phyloP scores from a whole-genome alignment of 2,329 filamentous ascomycete species.

The Ascocoryne sarcoides region DNA sequence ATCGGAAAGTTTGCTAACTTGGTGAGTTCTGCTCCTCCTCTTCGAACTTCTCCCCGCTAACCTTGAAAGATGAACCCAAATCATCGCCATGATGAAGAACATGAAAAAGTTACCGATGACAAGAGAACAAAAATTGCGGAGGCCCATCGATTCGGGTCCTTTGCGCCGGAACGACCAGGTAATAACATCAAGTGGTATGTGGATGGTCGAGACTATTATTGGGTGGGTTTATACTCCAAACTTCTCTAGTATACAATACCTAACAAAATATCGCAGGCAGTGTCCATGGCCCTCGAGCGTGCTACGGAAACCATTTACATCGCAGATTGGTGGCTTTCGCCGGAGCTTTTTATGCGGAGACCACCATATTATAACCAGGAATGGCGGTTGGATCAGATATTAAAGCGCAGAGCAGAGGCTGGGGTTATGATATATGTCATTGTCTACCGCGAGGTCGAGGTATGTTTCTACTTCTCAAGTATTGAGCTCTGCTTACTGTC shows the following conservation, averaged over 20 bases:
- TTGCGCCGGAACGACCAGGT: conserved; percentile 75
- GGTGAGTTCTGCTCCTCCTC: conserved; percentile 34
- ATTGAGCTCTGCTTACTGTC: conserved; percentile 11
- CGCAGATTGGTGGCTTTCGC: conserved; percentile 93
- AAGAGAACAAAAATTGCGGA: conserved; percentile 68
- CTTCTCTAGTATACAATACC: conserved; percentile 1
- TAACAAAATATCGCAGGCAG: conserved; percentile 41
- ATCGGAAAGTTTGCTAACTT: conserved; percentile 56
- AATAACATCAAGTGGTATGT: conserved; percentile 97
- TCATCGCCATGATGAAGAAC: conserved; percentile 88
- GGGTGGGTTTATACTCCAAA: conserved; percentile 47
- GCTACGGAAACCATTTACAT: conserved; percentile 95
- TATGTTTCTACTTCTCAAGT: conserved; percentile 4
- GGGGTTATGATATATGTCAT: conserved; percentile 92
- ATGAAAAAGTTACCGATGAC: conserved; percentile 74
- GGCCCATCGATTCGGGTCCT: conserved; percentile 78
- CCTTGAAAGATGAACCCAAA: conserved; percentile 60
- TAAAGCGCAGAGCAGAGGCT: conserved; percentile 82
- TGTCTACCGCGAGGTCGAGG: conserved; percentile 69
- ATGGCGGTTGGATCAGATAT: conserved; percentile 75
- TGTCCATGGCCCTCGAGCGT: conserved; percentile 79
- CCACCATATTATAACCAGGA: conserved; percentile 77
- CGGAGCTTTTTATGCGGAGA: conserved; percentile 75
- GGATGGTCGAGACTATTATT: conserved; percentile 91
- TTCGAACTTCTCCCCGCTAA: not conserved